Evolutionary conservation across 192 early-diverging fungal species (phyloP).

Genomic region (Coemansia sp.): DNA sequence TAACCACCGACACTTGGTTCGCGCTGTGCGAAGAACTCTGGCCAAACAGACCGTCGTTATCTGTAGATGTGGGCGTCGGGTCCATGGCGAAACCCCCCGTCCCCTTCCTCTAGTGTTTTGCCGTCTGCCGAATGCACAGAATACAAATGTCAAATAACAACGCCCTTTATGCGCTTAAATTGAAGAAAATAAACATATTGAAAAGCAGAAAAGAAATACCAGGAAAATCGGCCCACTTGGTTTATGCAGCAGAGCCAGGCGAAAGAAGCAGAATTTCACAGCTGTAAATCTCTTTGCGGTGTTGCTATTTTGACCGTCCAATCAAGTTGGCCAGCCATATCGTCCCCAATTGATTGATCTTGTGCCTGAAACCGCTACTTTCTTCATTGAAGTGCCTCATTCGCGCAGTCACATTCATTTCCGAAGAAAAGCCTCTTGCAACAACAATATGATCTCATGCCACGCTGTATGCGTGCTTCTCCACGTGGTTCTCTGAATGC

Average conservation of each 20-base stretch:
- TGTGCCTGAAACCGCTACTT: background rate
- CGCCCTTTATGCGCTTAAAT: background rate
- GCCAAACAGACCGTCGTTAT: background rate
- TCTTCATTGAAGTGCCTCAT: too few species aligned
- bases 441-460: background rate
- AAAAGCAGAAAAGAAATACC: conserved; percentile 1
- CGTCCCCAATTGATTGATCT: too few species aligned
- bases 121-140: background rate
- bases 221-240: background rate
- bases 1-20: conserved; percentile 22
- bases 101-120: background rate
- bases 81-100: background rate
- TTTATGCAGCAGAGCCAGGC: too few species aligned
- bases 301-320: too few species aligned
- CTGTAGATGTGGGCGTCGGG: background rate
- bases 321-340: too few species aligned
- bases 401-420: background rate
- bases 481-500: too few species aligned
- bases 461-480: background rate
- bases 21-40: background rate
- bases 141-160: background rate
- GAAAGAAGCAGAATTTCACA: background rate
- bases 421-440: background rate
- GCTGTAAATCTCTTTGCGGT: background rate
- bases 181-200: background rate